Conservation (phyloP, 495 filamentous ascomycete species). For the Xylaria grammica region DNA sequence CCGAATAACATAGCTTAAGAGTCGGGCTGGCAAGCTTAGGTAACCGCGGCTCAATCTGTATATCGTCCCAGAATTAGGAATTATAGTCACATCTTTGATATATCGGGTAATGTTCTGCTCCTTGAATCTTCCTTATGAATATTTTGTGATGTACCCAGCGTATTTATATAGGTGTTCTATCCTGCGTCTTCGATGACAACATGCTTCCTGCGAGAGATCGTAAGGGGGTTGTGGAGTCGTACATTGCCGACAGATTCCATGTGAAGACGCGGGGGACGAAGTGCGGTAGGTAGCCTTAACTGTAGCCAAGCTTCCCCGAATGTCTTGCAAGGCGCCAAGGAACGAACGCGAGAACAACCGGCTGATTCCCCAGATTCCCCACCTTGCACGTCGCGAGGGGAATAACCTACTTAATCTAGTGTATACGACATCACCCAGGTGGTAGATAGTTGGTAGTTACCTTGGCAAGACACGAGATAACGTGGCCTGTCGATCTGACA, state of each 20-base stretch:
- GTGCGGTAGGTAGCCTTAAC: too few species aligned
- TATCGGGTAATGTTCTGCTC: too few species aligned
- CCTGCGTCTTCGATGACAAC: neutral
- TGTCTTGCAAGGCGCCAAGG: slow-evolving; percentile 9
- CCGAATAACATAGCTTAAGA: too few species aligned
- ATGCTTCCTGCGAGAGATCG: neutral
- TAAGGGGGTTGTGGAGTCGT: neutral
- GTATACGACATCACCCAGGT: neutral
- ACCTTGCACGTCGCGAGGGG: neutral
- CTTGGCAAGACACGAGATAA: neutral
- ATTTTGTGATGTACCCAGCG: too few species aligned
- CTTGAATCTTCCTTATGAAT: too few species aligned
- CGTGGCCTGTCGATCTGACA: slow-evolving; percentile 22
- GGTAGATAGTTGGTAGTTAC: neutral
- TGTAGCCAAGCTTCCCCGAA: neutral
- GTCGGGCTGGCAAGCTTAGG: too few species aligned
- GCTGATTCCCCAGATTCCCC: neutral
- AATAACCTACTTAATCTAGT: too few species aligned
- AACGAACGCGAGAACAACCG: slow-evolving; percentile 5
- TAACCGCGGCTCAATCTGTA: too few species aligned
- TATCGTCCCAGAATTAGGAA: too few species aligned
- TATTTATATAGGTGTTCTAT: too few species aligned
- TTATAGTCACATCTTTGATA: too few species aligned
- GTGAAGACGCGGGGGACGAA: neutral
- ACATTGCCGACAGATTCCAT: neutral